These are phyloP conservation scores for Phytopythium boreale DNA, from an alignment of 352 stramenopile species.

Conservation along the genomic window DNA sequence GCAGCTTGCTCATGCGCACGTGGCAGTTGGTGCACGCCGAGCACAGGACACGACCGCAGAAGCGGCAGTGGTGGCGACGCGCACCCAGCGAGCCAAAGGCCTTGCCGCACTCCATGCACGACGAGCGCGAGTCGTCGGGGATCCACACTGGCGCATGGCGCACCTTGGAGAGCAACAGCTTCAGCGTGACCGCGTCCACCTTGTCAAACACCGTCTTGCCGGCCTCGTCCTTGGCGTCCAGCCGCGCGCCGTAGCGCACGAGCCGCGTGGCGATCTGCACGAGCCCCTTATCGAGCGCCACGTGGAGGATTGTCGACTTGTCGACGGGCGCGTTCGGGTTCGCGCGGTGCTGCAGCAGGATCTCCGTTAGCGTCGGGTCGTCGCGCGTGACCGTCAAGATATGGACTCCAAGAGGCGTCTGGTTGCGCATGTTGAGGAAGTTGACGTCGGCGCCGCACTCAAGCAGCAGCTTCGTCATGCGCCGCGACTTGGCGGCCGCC, in stretches of 20 bases:
- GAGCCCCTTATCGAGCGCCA: constrained; percentile 54
- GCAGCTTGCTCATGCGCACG: constrained; percentile 44
- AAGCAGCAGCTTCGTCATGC: constrained; percentile 59
- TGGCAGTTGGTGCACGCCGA: constrained; percentile 40
- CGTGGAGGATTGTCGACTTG: constrained; percentile 61
- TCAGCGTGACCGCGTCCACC: constrained; percentile 33
- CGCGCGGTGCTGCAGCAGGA: constrained; percentile 49
- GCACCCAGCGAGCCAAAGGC: constrained; percentile 42
- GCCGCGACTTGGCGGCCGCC: constrained; percentile 56
- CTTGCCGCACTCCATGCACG: constrained; percentile 64
- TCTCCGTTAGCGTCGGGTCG: constrained; percentile 58
- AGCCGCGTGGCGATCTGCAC: constrained; percentile 48
- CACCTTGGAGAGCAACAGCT: constrained; percentile 53
- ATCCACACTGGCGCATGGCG: constrained; percentile 46
- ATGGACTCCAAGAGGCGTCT: constrained; percentile 63
- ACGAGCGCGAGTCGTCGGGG: constrained; percentile 33
- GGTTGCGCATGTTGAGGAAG: constrained; percentile 67
- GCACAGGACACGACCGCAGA: constrained; percentile 55
- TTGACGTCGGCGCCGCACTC: constrained; percentile 57
- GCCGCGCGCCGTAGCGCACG: constrained; percentile 46
- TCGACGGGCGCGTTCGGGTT: constrained; percentile 57
- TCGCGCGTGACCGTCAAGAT: constrained; percentile 54
- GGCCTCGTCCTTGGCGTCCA: constrained; percentile 56
- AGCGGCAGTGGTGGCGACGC: constrained; percentile 57
- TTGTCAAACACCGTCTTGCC: constrained; percentile 71